A percentile compares a stretch with the other conserved stretches of the same genome.
These are phyloP conservation scores for Nicotiana obtusifolia DNA, from an alignment of 257 asterid genomes.

Conservation along the genomic window DNA sequence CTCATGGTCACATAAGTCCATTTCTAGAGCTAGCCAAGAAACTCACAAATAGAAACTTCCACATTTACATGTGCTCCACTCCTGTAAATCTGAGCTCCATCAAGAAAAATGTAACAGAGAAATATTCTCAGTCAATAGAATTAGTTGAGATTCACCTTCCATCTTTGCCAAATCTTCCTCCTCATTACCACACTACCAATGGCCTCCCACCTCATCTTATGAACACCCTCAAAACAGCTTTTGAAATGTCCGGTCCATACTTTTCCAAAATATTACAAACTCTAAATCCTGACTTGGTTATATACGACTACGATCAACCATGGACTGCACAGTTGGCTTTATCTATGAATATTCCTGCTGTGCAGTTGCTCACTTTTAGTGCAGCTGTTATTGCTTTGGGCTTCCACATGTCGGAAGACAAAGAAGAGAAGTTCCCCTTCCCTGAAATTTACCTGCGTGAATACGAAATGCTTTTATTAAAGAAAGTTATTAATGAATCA, in stretches of 20 bases:
- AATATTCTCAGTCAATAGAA: slow-evolving; percentile 14
- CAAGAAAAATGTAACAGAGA: slow-evolving; percentile 20
- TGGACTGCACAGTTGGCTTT: slow-evolving; percentile 38
- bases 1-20: slow-evolving; percentile 14
- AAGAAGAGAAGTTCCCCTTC: slow-evolving; percentile 9
- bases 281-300: slow-evolving; percentile 26
- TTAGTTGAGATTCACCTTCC: slow-evolving; percentile 37
- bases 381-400: slow-evolving; percentile 26
- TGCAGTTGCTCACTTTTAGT: slow-evolving; percentile 36
- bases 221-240: slow-evolving; percentile 33
- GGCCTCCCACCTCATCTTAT: slow-evolving; percentile 45
- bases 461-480: background rate
- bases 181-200: slow-evolving; percentile 46
- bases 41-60: slow-evolving; percentile 23
- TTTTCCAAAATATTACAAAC: slow-evolving; percentile 17
- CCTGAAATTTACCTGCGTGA: slow-evolving; percentile 15
- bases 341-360: slow-evolving; percentile 23
- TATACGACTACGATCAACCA: slow-evolving; percentile 43
- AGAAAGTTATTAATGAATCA: background rate
- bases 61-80: slow-evolving; percentile 41
- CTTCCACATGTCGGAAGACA: slow-evolving; percentile 18
- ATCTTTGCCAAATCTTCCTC: slow-evolving; percentile 21
- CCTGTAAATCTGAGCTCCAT: slow-evolving; percentile 37
- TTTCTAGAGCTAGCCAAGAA: slow-evolving; percentile 33
- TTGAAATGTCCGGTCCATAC: slow-evolving; percentile 19